phyloP scores from a whole-genome alignment of 306 rosid genomes.

The Prinsepia uniflora region DNA sequence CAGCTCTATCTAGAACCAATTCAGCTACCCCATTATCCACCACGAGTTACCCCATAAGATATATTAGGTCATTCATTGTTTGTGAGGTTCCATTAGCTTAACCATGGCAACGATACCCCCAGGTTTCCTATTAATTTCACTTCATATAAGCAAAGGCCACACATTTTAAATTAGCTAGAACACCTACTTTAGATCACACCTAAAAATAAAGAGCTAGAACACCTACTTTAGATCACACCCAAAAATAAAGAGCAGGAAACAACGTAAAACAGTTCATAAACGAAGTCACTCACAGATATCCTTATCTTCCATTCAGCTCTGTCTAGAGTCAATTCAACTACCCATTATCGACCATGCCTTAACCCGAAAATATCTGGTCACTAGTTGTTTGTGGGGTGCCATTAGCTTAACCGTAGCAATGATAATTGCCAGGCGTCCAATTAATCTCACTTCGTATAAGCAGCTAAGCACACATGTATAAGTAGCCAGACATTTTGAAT shows the following conservation, averaged over 20 bases:
- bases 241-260: not conserved
- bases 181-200: not conserved
- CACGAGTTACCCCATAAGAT: not conserved
- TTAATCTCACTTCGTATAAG: not conserved
- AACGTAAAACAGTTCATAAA: not conserved
- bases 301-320: not conserved
- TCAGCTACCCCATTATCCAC: not conserved
- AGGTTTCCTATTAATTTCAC: not conserved
- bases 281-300: not conserved
- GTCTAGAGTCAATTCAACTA: not conserved
- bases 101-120: not conserved
- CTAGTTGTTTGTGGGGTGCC: not conserved
- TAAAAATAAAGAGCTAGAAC: not conserved
- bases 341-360: not conserved
- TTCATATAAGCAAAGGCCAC: not conserved
- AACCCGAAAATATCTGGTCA: not conserved
- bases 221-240: not conserved
- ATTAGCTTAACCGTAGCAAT: conserved; percentile 5
- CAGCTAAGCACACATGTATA: not conserved
- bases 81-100: conserved; percentile 9
- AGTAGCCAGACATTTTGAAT: not conserved
- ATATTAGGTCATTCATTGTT: not conserved
- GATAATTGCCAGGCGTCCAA: not conserved
- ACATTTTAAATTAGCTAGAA: not conserved
- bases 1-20: not conserved